A percentile compares a stretch with the other conserved stretches of the same genome.
These are phyloP conservation scores for Conringia planisiliqua DNA, from an alignment of 345 rosid species.

Conservation along the genomic window DNA sequence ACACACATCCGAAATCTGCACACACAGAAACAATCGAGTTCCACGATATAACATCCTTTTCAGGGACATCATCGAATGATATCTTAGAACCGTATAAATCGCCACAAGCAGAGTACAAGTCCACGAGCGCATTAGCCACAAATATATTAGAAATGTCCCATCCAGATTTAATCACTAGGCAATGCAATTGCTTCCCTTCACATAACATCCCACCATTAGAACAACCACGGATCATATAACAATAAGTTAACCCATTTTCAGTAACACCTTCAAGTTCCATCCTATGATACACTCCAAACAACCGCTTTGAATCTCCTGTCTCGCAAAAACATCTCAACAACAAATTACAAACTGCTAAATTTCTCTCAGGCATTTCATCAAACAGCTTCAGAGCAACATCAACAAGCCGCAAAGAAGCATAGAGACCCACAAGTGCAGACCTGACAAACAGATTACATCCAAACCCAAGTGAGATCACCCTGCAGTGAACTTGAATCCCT, in stretches of 20 bases:
- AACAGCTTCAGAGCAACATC: constrained; percentile 53
- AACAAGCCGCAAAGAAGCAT: constrained; percentile 41
- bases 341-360: constrained; percentile 57
- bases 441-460: constrained; percentile 49
- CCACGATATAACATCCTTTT: constrained; percentile 69
- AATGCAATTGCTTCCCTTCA: constrained; percentile 75
- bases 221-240: constrained; percentile 65
- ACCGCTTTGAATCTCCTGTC: constrained; percentile 32
- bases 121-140: constrained; percentile 66
- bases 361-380: constrained; percentile 59
- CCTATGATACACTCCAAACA: constrained; percentile 40
- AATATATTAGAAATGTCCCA: constrained; percentile 48
- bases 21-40: constrained; percentile 62
- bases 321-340: constrained; percentile 50
- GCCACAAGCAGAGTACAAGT: constrained; percentile 65
- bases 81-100: constrained; percentile 43
- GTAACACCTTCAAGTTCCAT: constrained; percentile 48
- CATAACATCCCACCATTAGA: constrained; percentile 37
- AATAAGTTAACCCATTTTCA: constrained; percentile 61
- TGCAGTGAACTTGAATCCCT: constrained; percentile 71
- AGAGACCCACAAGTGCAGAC: constrained; percentile 60
- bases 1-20: constrained; percentile 36
- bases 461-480: constrained; percentile 58
- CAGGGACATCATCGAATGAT: constrained; percentile 45
- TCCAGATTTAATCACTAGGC: constrained; percentile 55